Conservation (phyloP, 192 early-diverging fungal species). For the Backusella liffmaniae region DNA sequence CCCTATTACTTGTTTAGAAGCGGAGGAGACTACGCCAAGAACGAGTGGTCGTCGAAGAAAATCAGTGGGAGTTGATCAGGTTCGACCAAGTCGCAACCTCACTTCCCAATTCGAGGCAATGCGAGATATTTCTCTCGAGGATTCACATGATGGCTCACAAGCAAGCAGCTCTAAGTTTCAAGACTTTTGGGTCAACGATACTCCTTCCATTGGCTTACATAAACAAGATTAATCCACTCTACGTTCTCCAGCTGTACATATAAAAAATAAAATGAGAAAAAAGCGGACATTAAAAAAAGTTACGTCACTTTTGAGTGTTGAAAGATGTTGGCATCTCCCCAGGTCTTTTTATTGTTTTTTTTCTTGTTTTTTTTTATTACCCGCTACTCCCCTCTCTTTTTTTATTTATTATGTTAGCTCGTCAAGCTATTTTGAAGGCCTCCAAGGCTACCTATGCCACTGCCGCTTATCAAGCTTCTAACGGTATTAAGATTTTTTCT, state of each 20-base stretch:
- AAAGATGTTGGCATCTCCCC: neutral
- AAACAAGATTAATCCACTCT: neutral
- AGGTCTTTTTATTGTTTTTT: slow-evolving; percentile 12
- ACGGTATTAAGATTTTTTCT: slow-evolving; percentile 64
- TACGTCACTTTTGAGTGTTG: neutral
- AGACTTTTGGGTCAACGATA: neutral
- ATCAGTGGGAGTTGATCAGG: neutral
- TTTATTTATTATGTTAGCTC: slow-evolving; percentile 38
- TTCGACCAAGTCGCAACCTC: neutral
- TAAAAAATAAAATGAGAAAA: neutral
- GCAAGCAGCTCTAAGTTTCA: neutral
- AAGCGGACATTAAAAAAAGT: neutral
- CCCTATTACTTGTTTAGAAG: neutral
- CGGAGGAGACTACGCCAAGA: neutral
- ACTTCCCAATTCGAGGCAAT: neutral
- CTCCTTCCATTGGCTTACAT: neutral
- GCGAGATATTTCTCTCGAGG: neutral
- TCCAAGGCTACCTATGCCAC: slow-evolving; percentile 55
- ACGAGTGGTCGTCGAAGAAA: neutral
- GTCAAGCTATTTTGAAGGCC: slow-evolving; percentile 49
- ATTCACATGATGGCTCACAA: neutral
- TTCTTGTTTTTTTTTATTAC: slow-evolving; percentile 12
- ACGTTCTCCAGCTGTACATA: neutral
- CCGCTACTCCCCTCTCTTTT: slow-evolving; percentile 19
- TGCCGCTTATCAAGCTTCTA: slow-evolving; percentile 43